Base-by-base conservation (phyloP, 768 basidiomycete genomes). In the Hypsizygus marmoreus region DNA sequence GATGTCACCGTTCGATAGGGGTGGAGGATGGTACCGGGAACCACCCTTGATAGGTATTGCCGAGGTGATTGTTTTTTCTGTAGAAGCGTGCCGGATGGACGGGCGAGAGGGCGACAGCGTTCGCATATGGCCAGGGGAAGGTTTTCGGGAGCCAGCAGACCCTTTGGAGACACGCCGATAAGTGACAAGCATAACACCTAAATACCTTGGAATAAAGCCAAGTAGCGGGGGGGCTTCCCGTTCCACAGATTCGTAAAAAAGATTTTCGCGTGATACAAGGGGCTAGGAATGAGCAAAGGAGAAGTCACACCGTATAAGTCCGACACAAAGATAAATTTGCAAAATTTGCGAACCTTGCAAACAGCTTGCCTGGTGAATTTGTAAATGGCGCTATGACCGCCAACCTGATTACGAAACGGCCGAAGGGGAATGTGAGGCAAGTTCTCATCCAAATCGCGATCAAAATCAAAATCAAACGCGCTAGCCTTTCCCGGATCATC, bases 111-210 rank as follows among this genome's bases (percentile, higher is more conserved):
- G 52, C 8, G 62, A 40, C 13, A 43, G 38, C 53, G 56, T 51
- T 22, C 46, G 46, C 13, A 47, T 54, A 34, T 29, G 63, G 48
- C 44, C 53, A 16, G 51, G 54, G 39, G 45, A 59, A 24, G 55
- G 54, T 44, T 39, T 51, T 35, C 45, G 45, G 22, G 50, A 51
- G 26, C 55, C 56, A 28, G 60, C 54, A 13, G 63, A 57, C 10
- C 65, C 58, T 57, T 76, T 83, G 11, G 77, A 69, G 30, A 92
- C 88, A 11, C 87, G 81, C 19, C 97, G 84, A 62, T 98, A 98
- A 41, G 88, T 95, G 57, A 99, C 95, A 31, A 98, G 79, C 93
- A 99, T 97, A 43, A 99, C 97, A 17, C 97, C 97, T 12, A 99
- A 76, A 66, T 99, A 99, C 33, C 95, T 86, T n/a, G 97, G 97